phyloP scores from a whole-genome alignment of 108 stramenopile genomes.

The Skeletonema menzelii region DNA sequence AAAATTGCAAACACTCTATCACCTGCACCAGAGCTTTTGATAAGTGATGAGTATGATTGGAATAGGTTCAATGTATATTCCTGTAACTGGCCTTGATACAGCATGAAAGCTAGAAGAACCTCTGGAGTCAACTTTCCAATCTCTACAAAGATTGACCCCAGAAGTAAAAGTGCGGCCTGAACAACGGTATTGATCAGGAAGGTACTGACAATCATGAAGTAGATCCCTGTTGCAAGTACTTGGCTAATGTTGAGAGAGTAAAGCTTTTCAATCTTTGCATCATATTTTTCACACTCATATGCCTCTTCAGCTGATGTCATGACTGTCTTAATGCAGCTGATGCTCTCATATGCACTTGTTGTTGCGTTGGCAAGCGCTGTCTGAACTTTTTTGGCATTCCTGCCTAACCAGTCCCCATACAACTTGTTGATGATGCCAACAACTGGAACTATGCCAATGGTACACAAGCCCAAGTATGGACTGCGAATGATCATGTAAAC shows the following conservation, averaged over 20 bases:
- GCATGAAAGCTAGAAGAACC: slow-evolving; percentile 94
- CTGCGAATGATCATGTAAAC: slow-evolving; percentile 80
- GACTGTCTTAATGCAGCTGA: slow-evolving; percentile 82
- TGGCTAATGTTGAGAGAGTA: slow-evolving; percentile 85
- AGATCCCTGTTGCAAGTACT: slow-evolving; percentile 79
- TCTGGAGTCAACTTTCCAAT: slow-evolving; percentile 60
- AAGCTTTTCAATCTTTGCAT: slow-evolving; percentile 63
- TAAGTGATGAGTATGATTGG: slow-evolving; percentile 85
- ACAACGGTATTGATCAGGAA: slow-evolving; percentile 91
- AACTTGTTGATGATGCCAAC: slow-evolving; percentile 82
- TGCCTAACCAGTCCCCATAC: slow-evolving; percentile 82
- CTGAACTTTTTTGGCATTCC: slow-evolving; percentile 79
- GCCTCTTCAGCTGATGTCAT: slow-evolving; percentile 84
- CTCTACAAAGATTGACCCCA: slow-evolving; percentile 72
- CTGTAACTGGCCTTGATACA: slow-evolving; percentile 91
- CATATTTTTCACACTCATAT: slow-evolving; percentile 68
- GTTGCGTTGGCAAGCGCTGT: slow-evolving; percentile 86
- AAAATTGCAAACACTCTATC: slow-evolving; percentile 90
- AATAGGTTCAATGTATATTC: slow-evolving; percentile 85
- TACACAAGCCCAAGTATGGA: slow-evolving; percentile 71
- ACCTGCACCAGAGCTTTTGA: slow-evolving; percentile 92
- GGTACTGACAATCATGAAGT: slow-evolving; percentile 89
- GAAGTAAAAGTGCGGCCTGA: slow-evolving; percentile 70
- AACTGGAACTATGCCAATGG: slow-evolving; percentile 77
- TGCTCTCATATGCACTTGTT: slow-evolving; percentile 77